A percentile compares a stretch with the other conserved stretches of the same genome.
phyloP scores from a whole-genome alignment of 768 basidiomycete species.

The Gloeopeniophorella convolvens region DNA sequence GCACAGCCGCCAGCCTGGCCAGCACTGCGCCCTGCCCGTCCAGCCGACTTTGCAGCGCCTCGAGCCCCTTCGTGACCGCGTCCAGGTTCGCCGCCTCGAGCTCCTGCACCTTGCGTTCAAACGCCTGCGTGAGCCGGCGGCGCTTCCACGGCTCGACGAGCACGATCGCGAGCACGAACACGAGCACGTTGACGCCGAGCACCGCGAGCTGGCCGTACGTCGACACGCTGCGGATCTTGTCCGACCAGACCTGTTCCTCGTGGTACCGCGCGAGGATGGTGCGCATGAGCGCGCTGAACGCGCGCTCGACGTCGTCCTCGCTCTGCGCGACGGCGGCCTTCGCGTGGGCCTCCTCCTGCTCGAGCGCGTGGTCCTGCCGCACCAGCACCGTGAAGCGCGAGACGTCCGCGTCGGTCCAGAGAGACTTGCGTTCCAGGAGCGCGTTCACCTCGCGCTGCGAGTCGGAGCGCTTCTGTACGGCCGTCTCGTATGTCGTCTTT shows the following conservation, averaged over 20 bases:
- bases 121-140: slow-evolving; percentile 74
- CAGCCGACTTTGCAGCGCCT: slow-evolving; percentile 4
- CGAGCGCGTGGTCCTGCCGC: slow-evolving; percentile 80
- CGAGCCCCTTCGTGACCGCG: slow-evolving; percentile 1
- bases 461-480: slow-evolving; percentile 71
- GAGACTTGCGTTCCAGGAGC: slow-evolving; percentile 85
- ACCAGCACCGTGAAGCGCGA: slow-evolving; percentile 84
- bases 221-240: slow-evolving; percentile 93
- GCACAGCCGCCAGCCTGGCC: background rate
- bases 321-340: slow-evolving; percentile 60
- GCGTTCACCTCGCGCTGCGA: slow-evolving; percentile 97
- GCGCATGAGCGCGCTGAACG: slow-evolving; percentile 83
- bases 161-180: slow-evolving; percentile 85
- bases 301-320: slow-evolving; percentile 79
- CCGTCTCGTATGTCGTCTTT: slow-evolving; percentile 69
- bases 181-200: slow-evolving; percentile 79
- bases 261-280: slow-evolving; percentile 89
- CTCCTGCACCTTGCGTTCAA: slow-evolving; percentile 73
- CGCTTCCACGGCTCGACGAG: slow-evolving; percentile 98
- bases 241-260: slow-evolving; percentile 98
- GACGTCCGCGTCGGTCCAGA: slow-evolving; percentile 90
- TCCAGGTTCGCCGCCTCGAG: slow-evolving; percentile 38
- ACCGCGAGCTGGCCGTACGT: slow-evolving; percentile 89
- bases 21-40: slow-evolving; percentile 14
- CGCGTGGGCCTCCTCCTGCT: slow-evolving; percentile 68